Evolutionary conservation across 1,284 basidiomycete species (phyloP).

Genomic region (Cryptococcus sp.): DNA sequence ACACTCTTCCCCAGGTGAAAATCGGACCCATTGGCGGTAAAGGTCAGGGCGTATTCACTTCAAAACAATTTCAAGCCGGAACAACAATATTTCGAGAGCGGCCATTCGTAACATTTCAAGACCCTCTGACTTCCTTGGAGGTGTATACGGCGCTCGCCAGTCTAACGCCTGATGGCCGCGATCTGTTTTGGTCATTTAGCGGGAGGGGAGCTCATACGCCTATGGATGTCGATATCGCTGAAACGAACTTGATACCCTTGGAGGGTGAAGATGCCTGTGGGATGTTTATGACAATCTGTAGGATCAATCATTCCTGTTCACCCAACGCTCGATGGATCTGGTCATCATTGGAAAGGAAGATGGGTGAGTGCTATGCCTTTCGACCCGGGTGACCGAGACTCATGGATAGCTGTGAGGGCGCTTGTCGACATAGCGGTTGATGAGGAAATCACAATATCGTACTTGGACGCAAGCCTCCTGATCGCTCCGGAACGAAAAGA

Average conservation of each 20-base stretch:
- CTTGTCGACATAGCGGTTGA: constrained; percentile 6
- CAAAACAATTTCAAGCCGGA: neutral
- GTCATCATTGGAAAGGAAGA: neutral
- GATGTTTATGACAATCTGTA: neutral
- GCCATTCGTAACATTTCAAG: constrained; percentile 4
- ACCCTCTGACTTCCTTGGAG: neutral
- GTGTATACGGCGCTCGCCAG: neutral
- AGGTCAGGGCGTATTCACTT: constrained; percentile 3
- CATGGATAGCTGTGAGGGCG: constrained; percentile 13
- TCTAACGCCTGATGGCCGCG: neutral
- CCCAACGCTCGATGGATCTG: neutral
- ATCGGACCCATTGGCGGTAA: neutral
- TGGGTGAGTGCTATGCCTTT: constrained; percentile 6
- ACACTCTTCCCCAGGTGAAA: too few relatives aligned
- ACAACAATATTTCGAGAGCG: constrained; percentile 5
- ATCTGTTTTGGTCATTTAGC: neutral
- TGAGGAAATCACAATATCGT: constrained; percentile 18
- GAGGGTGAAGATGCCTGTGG: neutral
- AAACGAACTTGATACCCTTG: neutral
- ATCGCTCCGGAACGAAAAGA: neutral
- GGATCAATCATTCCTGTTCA: constrained; percentile 1
- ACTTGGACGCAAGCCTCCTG: constrained; percentile 2
- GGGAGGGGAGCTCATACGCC: neutral
- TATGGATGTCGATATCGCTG: neutral
- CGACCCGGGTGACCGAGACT: neutral